A percentile compares a stretch with the other conserved stretches of the same genome.
phyloP scores from a whole-genome alignment of 495 filamentous ascomycete genomes.

The Acidomyces sp. region DNA sequence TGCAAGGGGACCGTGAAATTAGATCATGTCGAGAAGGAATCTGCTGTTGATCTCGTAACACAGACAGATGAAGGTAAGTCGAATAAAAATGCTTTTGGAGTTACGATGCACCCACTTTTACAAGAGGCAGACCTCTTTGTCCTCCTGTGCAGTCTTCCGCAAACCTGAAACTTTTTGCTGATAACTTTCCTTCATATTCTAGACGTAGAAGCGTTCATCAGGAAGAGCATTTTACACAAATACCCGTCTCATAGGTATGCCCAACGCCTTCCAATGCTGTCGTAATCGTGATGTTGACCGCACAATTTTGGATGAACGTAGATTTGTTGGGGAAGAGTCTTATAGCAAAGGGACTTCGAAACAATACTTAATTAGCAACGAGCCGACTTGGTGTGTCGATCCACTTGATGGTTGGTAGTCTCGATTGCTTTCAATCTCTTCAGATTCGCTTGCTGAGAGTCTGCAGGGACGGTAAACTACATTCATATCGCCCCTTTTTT shows the following conservation, averaged over 20 bases:
- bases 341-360: constrained; percentile 47
- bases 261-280: not conserved
- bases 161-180: not conserved
- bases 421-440: not conserved
- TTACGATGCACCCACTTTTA: too few species aligned
- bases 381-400: constrained; percentile 58
- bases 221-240: constrained; percentile 36
- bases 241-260: constrained; percentile 52
- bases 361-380: constrained; percentile 47
- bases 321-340: constrained; percentile 59
- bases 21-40: constrained; percentile 44
- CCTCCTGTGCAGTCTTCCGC: too few species aligned
- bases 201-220: constrained; percentile 59
- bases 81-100: too few species aligned
- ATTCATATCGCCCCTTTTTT: constrained; percentile 63
- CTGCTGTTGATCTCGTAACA: constrained; percentile 57
- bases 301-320: constrained; percentile 18
- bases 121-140: too few species aligned
- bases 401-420: constrained; percentile 42
- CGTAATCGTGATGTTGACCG: not conserved
- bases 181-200: not conserved
- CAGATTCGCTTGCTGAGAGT: not conserved
- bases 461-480: constrained; percentile 51
- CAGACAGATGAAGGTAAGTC: constrained; percentile 52
- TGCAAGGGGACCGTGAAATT: constrained; percentile 27